Conservation (phyloP, 306 rosid species). For the Benincasa hispida region DNA sequence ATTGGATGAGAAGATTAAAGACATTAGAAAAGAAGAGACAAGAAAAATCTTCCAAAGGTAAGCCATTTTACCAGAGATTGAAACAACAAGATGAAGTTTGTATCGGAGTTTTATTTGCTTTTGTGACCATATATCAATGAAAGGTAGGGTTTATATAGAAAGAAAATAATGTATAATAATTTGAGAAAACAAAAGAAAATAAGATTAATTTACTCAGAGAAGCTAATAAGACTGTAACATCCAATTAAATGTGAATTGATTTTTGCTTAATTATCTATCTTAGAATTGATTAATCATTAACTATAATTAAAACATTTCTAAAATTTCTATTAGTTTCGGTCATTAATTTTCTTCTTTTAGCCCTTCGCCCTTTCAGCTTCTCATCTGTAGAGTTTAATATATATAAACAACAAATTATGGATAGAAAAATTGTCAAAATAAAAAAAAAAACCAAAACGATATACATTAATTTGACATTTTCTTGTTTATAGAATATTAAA, state of each 20-base stretch:
- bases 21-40: not conserved
- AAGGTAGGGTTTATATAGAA: not conserved
- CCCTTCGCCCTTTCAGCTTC: not conserved
- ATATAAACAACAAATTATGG: no score
- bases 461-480: no score
- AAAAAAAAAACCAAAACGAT: no score
- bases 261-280: not conserved
- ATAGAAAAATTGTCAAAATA: no score
- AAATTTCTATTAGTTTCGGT: not conserved
- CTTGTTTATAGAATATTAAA: no score
- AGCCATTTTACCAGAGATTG: not conserved
- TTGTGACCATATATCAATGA: not conserved
- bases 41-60: not conserved
- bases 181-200: not conserved
- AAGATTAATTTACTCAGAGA: not conserved
- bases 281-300: not conserved
- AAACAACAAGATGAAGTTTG: not conserved
- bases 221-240: not conserved
- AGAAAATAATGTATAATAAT: not conserved
- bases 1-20: not conserved
- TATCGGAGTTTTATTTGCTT: not conserved
- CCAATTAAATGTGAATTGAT: not conserved
- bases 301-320: not conserved
- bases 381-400: not conserved
- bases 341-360: not conserved